Evolutionary conservation across 371 early-diverging fungal species (phyloP).

Genomic region (Mortierella sp.): DNA sequence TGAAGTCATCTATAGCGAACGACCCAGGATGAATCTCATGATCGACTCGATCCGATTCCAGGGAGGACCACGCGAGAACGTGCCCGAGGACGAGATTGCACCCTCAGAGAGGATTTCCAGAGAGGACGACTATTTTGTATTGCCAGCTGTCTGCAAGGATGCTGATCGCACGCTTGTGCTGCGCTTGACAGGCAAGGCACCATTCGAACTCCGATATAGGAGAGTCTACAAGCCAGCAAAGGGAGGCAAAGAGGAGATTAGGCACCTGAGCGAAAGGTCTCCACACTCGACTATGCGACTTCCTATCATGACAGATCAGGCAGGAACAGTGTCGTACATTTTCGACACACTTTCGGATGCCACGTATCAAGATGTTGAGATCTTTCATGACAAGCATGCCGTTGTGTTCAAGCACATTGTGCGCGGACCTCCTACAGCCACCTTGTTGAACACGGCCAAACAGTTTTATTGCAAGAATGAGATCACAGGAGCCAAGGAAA

Average conservation of each 20-base stretch:
- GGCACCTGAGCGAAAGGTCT: slow-evolving; percentile 6
- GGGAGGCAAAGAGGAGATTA: slow-evolving; percentile 12
- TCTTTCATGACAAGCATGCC: slow-evolving; percentile 21
- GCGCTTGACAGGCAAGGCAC: slow-evolving; percentile 41
- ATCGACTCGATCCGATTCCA: slow-evolving; percentile 51
- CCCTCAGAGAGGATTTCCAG: slow-evolving; percentile 34
- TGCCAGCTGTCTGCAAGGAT: slow-evolving; percentile 40
- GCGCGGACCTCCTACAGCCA: slow-evolving; percentile 29
- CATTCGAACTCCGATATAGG: slow-evolving; percentile 33
- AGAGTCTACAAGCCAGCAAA: slow-evolving; percentile 15
- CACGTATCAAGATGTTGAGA: slow-evolving; percentile 27
- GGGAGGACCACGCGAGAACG: slow-evolving; percentile 39
- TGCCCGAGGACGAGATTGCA: slow-evolving; percentile 43
- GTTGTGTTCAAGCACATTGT: slow-evolving; percentile 39
- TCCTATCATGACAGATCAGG: slow-evolving; percentile 27
- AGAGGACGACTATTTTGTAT: slow-evolving; percentile 24
- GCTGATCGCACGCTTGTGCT: slow-evolving; percentile 36
- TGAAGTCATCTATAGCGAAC: slow-evolving; percentile 37
- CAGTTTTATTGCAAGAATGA: slow-evolving; percentile 43
- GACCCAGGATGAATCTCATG: slow-evolving; percentile 43
- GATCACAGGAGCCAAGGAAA: slow-evolving; percentile 31
- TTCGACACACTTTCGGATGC: slow-evolving; percentile 35
- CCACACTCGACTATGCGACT: slow-evolving; percentile 45
- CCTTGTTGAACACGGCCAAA: slow-evolving; percentile 28
- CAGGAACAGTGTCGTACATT: slow-evolving; percentile 24